phyloP scores from a whole-genome alignment of 371 early-diverging fungal genomes.

The Mucor racemosus region DNA sequence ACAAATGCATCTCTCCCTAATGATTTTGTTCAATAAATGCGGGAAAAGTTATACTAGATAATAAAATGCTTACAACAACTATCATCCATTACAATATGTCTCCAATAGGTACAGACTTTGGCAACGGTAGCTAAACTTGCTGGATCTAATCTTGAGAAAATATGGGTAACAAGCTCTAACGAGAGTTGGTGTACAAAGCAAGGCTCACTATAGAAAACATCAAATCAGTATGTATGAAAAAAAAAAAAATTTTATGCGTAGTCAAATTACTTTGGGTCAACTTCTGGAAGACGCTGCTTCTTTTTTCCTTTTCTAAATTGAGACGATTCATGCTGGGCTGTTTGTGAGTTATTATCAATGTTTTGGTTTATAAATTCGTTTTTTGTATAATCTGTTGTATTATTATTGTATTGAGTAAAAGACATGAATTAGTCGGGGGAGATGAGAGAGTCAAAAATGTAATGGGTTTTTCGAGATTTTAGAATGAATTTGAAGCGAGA shows the following conservation, averaged over 20 bases:
- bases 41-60: neutral
- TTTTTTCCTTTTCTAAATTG: slow-evolving; percentile 21
- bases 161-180: slow-evolving; percentile 48
- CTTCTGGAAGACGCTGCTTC: slow-evolving; percentile 18
- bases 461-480: neutral
- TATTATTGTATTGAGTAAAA: slow-evolving; percentile 28
- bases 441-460: neutral
- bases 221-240: neutral
- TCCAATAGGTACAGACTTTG: slow-evolving; percentile 52
- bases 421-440: slow-evolving; percentile 39
- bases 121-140: slow-evolving; percentile 39
- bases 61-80: slow-evolving; percentile 46
- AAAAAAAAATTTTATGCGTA: neutral
- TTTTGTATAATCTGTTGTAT: slow-evolving; percentile 1
- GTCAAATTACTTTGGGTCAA: slow-evolving; percentile 20
- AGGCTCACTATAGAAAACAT: slow-evolving; percentile 28
- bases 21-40: too few relatives aligned
- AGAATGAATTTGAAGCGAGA: neutral
- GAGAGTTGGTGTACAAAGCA: slow-evolving; percentile 48
- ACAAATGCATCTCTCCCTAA: slow-evolving; percentile 57
- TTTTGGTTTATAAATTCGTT: slow-evolving; percentile 14
- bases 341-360: neutral
- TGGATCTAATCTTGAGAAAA: slow-evolving; percentile 56
- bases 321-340: slow-evolving; percentile 12
- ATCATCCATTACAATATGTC: slow-evolving; percentile 52